Base-by-base conservation (phyloP, 805 yeast species). In the Cyberlindnera japonica region DNA sequence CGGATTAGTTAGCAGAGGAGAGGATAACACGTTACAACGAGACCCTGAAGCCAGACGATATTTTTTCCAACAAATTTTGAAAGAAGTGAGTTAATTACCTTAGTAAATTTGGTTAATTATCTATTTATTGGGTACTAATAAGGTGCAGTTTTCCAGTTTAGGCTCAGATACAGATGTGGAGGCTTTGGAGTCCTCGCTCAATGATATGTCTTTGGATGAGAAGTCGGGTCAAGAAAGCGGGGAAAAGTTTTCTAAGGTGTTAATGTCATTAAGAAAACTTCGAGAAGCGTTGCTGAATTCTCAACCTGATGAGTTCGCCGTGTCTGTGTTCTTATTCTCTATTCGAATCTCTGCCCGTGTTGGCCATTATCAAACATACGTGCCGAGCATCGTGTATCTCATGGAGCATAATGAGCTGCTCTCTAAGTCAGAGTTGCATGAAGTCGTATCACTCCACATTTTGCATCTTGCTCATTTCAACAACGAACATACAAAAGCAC, bases 1-100 rank as follows among this genome's bases (percentile, higher is more conserved):
- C 45, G 84, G 86, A 0, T 62, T 77, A 36, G 58, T 79, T 7
- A 81, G 86, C 47, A 62, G 87, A 41, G 85, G 86, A 1, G 80
- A 74, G 32, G 79, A 73, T 40, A 55, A 54, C 37, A 54, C 73
- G 28, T 62, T 81, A 30, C 79, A 72, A 49, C 51, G 59, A 4
- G 71, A 72, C 49, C 64, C 63, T 3, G 37, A 41, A 5, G 74
- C 70, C 9, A 61, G 85, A 48, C 53, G 49, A 6, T 57, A 55
- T 21, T 68, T 66, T 37, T 74, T 72, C 49, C 49, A 56, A 2
- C 47, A 58, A 26, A 69, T 79, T 3, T 54, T 67, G 21, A 33
- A 40, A 11, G 55, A 63, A 11, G 47, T 47, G 46, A 27, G 52
- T 51, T 9, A 5, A 29, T 20, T 19, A n/a, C 16, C n/a, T 20